Conservation (phyloP, 345 rosid genomes). For the Psidium friedrichsthalianum region DNA sequence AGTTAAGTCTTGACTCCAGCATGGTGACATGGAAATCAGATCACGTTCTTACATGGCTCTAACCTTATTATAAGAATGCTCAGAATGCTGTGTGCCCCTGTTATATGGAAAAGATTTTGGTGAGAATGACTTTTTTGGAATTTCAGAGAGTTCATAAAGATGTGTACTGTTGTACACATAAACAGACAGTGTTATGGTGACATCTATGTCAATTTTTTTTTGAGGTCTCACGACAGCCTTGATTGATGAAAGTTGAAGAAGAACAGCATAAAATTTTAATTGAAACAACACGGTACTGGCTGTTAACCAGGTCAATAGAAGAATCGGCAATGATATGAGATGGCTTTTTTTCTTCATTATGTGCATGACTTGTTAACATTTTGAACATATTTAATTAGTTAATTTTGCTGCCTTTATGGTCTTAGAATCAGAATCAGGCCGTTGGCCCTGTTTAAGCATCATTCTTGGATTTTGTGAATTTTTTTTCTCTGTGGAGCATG, state of each 20-base stretch:
- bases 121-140: background rate
- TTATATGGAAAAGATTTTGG: background rate
- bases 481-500: background rate
- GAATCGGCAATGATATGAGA: background rate
- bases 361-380: background rate
- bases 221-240: background rate
- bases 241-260: background rate
- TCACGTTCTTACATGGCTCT: background rate
- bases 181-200: background rate
- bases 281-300: background rate
- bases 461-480: background rate
- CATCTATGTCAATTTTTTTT: background rate
- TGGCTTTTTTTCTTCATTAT: background rate
- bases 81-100: background rate
- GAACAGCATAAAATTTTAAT: background rate
- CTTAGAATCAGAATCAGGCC: background rate
- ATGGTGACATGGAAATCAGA: background rate
- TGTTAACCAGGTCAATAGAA: background rate
- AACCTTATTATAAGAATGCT: background rate
- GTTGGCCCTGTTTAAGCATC: background rate
- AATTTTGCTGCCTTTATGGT: background rate
- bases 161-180: background rate
- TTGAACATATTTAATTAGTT: background rate
- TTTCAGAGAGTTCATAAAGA: background rate
- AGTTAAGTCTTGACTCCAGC: background rate